Evolutionary conservation across 352 stramenopile species (phyloP).

Genomic region (Phytophthora capsici): DNA sequence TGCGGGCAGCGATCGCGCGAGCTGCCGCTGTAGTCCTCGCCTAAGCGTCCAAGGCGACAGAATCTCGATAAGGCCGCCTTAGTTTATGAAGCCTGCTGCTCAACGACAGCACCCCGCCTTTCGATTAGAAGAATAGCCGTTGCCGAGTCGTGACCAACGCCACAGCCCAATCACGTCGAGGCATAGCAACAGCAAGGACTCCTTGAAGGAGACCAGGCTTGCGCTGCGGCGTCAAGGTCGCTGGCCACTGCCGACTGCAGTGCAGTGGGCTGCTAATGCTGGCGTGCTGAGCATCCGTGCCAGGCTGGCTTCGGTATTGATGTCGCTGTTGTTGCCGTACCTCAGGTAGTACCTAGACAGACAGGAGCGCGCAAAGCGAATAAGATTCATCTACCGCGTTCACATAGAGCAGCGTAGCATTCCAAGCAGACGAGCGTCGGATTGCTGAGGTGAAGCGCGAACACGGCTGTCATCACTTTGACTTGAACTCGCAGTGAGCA

Average conservation of each 20-base stretch:
- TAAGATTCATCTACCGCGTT: conserved; percentile 25
- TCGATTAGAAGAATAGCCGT: conserved; percentile 8
- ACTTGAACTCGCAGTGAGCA: background rate
- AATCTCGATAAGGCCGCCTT: background rate
- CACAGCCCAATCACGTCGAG: conserved; percentile 1
- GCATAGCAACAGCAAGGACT: background rate
- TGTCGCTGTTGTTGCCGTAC: background rate
- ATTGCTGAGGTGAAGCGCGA: conserved; percentile 18
- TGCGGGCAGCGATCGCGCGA: background rate
- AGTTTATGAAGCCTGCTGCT: background rate
- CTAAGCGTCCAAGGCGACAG: background rate
- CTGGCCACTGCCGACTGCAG: background rate
- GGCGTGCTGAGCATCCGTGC: conserved; percentile 1
- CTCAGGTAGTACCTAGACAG: background rate
- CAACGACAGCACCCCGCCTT: background rate
- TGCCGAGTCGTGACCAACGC: background rate
- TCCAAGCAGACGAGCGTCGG: conserved; percentile 17
- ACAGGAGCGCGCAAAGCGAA: conserved; percentile 7
- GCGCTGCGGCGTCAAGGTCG: background rate
- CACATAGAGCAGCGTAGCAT: conserved; percentile 2
- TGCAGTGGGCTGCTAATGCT: background rate
- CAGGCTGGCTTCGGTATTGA: conserved; percentile 7
- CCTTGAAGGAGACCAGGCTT: background rate
- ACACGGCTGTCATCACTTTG: conserved; percentile 1
- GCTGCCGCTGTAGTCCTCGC: background rate